Evolutionary conservation across 768 basidiomycete species (phyloP).

Genomic region (Mycena vulgaris): DNA sequence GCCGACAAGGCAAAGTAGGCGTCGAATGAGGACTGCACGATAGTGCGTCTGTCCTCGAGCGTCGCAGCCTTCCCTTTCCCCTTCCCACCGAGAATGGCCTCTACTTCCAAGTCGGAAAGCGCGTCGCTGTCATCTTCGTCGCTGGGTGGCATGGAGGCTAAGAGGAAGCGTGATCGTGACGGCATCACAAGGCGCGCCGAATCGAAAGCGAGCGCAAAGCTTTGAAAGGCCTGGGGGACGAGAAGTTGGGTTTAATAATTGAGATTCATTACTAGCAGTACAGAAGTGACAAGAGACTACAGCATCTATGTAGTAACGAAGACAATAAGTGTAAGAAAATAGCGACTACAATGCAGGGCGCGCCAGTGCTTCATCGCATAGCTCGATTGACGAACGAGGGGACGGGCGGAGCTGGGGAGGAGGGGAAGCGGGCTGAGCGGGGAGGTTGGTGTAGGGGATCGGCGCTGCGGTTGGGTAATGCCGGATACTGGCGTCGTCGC

Average conservation of each 20-base stretch:
- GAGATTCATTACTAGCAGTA: background rate
- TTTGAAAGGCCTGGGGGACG: background rate
- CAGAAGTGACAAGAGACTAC: background rate
- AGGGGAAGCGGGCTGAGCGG: background rate
- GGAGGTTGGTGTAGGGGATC: background rate
- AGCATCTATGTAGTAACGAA: background rate
- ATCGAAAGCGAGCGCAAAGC: background rate
- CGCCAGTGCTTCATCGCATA: slow-evolving; percentile 1
- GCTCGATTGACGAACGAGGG: background rate
- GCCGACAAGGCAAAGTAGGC: slow-evolving; percentile 83
- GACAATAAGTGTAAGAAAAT: slow-evolving; percentile 11
- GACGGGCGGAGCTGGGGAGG: background rate
- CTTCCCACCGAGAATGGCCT: slow-evolving; percentile 26
- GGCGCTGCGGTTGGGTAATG: slow-evolving; percentile 6
- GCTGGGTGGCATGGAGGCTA: background rate
- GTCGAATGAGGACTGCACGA: slow-evolving; percentile 84
- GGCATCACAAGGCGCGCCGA: background rate
- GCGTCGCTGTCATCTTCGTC: background rate
- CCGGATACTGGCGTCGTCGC: slow-evolving; percentile 12
- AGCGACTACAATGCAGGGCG: slow-evolving; percentile 1
- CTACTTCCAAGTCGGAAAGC: slow-evolving; percentile 30
- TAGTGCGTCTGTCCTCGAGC: slow-evolving; percentile 36
- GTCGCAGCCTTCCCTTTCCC: slow-evolving; percentile 29
- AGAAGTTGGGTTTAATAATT: background rate
- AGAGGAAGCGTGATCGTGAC: slow-evolving; percentile 14